Evolutionary conservation across 768 basidiomycete genomes (phyloP).

Genomic region (Suillus sp.): DNA sequence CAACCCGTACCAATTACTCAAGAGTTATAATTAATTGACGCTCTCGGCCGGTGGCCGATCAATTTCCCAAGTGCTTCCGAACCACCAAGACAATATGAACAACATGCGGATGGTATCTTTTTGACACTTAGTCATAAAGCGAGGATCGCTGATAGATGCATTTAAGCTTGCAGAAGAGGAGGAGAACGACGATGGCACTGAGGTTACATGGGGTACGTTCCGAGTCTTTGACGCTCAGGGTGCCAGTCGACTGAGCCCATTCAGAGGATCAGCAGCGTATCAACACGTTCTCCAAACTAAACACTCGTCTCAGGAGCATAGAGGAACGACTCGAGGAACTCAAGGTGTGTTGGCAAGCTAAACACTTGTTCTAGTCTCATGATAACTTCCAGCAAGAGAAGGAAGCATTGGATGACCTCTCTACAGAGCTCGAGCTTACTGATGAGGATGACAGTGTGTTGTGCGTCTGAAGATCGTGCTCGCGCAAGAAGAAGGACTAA

Average conservation of each 20-base stretch:
- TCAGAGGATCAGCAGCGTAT: constrained; percentile 88
- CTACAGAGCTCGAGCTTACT: constrained; percentile 84
- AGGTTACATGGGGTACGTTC: constrained; percentile 82
- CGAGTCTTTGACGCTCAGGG: neutral
- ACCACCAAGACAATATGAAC: constrained; percentile 31
- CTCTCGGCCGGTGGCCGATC: neutral
- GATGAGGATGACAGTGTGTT: constrained; percentile 82
- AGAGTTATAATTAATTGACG: neutral
- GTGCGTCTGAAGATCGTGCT: constrained; percentile 43
- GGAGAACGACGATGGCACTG: constrained; percentile 70
- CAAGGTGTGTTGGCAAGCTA: constrained; percentile 52
- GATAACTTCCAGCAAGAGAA: constrained; percentile 76
- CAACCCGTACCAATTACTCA: neutral
- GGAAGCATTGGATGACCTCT: constrained; percentile 88
- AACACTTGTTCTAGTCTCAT: neutral
- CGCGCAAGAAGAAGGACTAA: constrained; percentile 5
- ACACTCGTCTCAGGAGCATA: constrained; percentile 70
- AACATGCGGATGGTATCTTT: constrained; percentile 59
- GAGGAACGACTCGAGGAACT: constrained; percentile 72
- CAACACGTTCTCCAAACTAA: constrained; percentile 89
- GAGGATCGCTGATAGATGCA: constrained; percentile 7
- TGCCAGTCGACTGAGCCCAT: constrained; percentile 3
- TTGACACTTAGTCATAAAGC: constrained; percentile 13
- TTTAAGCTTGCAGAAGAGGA: constrained; percentile 72
- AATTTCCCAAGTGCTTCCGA: constrained; percentile 6